phyloP scores from a whole-genome alignment of 495 filamentous ascomycete species.

The Paragyromitra xinjiangensis region DNA sequence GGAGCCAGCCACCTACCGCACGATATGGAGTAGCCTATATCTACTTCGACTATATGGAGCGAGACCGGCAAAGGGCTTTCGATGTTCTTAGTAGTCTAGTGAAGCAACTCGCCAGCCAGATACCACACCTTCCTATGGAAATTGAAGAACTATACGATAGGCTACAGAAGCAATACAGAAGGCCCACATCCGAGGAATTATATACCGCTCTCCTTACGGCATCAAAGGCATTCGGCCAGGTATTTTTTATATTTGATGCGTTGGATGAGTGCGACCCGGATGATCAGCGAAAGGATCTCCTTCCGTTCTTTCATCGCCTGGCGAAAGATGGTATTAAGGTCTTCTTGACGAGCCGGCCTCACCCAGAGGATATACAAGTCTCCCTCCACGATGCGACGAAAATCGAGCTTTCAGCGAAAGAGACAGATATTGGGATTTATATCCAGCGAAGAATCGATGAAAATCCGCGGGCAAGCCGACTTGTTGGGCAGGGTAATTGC shows the following conservation, averaged over 20 bases:
- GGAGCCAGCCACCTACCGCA: no score
- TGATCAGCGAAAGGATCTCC: not conserved
- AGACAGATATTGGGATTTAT: not conserved
- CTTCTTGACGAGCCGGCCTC: constrained; percentile 13
- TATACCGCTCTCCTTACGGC: not conserved
- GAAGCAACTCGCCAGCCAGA: not conserved
- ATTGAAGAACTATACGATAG: not conserved
- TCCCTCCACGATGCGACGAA: not conserved
- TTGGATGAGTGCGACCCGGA: constrained; percentile 4
- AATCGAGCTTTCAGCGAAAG: constrained; percentile 5
- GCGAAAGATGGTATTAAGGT: not conserved
- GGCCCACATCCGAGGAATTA: not conserved
- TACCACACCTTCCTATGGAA: not conserved
- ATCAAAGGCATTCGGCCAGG: not conserved
- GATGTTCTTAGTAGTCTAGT: not conserved
- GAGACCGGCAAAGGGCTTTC: not conserved
- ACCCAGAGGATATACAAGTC: constrained; percentile 9
- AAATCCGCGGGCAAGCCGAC: not conserved
- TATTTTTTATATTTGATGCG: constrained; percentile 16
- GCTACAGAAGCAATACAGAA: not conserved
- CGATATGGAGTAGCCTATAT: constrained; percentile 5
- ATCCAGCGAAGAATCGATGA: constrained; percentile 10
- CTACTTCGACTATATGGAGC: constrained; percentile 16
- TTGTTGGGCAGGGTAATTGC: not conserved
- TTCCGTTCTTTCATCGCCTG: constrained; percentile 7